Evolutionary conservation across 2,329 filamentous ascomycete species (phyloP).

Genomic region (Aspergillus aculeatus): DNA sequence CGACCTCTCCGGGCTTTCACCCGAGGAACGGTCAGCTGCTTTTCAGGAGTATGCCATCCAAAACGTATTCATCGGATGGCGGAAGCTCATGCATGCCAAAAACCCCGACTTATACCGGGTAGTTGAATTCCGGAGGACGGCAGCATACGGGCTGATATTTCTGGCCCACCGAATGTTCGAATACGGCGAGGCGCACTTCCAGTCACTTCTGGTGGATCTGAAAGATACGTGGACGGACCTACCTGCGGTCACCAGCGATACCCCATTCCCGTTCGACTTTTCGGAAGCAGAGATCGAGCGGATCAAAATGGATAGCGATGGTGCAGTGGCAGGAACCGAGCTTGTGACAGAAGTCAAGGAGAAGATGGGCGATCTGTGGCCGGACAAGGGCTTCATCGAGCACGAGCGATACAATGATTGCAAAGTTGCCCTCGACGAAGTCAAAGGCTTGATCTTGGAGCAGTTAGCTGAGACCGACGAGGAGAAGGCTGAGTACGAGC

Average conservation of each 20-base stretch:
- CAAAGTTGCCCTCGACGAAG: conserved; percentile 25
- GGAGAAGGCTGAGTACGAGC: conserved; percentile 27
- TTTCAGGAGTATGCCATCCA: conserved; percentile 26
- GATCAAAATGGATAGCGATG: conserved; percentile 29
- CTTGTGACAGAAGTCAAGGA: conserved; percentile 26
- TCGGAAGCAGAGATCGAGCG: conserved; percentile 23
- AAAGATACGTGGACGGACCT: conserved; percentile 26
- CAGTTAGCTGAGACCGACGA: conserved; percentile 28
- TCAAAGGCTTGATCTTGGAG: conserved; percentile 26
- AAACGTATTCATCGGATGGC: conserved; percentile 28
- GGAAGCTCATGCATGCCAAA: conserved; percentile 29
- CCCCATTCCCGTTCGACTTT: conserved; percentile 27
- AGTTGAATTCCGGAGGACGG: conserved; percentile 25
- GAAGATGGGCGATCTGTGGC: conserved; percentile 28
- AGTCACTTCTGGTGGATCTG: conserved; percentile 30
- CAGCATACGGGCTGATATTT: conserved; percentile 29
- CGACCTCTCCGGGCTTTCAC: too few relatives aligned
- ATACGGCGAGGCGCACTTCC: too few relatives aligned
- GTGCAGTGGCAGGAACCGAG: conserved; percentile 26
- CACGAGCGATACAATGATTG: conserved; percentile 28
- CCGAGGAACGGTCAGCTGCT: conserved; percentile 15
- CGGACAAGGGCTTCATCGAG: conserved; percentile 31
- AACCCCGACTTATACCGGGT: conserved; percentile 26
- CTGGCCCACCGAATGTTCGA: conserved; percentile 30
- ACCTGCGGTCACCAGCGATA: conserved; percentile 19